phyloP scores from a whole-genome alignment of 306 rosid genomes.

The Phaseolus lunatus region DNA sequence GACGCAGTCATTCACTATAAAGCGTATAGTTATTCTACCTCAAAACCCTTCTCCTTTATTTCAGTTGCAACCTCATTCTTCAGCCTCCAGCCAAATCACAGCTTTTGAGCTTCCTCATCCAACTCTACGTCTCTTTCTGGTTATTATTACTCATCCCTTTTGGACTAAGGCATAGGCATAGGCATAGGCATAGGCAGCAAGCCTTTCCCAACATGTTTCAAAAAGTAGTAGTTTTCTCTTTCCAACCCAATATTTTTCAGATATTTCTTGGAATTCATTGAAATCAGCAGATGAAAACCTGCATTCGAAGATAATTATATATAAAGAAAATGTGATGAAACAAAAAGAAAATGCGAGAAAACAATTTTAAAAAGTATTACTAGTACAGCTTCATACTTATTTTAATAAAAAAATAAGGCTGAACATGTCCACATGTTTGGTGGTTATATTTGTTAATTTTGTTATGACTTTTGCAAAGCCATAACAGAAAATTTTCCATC shows the following conservation, averaged over 20 bases:
- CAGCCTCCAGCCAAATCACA: conserved; percentile 89
- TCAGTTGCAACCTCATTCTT: conserved; percentile 82
- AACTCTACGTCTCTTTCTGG: conserved; percentile 61
- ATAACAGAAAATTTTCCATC: too few species aligned
- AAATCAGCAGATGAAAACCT: conserved; percentile 65
- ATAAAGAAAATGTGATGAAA: not conserved
- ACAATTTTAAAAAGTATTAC: too few species aligned
- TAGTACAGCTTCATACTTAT: too few species aligned
- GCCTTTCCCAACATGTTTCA: conserved; percentile 75
- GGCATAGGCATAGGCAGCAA: too few species aligned
- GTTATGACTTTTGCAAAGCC: too few species aligned
- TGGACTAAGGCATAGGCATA: conserved; percentile 68
- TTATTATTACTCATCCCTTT: conserved; percentile 61
- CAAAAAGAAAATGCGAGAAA: too few species aligned
- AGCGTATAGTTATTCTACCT: too few species aligned
- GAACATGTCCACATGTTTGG: too few species aligned
- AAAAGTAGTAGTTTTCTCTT: conserved; percentile 69
- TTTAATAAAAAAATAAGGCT: too few species aligned
- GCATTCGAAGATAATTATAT: conserved; percentile 27
- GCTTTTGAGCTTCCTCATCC: conserved; percentile 76
- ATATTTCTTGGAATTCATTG: conserved; percentile 57
- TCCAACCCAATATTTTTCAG: conserved; percentile 72
- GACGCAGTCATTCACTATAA: conserved; percentile 62
- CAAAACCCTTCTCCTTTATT: conserved; percentile 77
- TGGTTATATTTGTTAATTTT: too few species aligned